These are phyloP conservation scores for Eutrema yunnanense DNA, from an alignment of 345 rosid genomes.

Conservation along the genomic window DNA sequence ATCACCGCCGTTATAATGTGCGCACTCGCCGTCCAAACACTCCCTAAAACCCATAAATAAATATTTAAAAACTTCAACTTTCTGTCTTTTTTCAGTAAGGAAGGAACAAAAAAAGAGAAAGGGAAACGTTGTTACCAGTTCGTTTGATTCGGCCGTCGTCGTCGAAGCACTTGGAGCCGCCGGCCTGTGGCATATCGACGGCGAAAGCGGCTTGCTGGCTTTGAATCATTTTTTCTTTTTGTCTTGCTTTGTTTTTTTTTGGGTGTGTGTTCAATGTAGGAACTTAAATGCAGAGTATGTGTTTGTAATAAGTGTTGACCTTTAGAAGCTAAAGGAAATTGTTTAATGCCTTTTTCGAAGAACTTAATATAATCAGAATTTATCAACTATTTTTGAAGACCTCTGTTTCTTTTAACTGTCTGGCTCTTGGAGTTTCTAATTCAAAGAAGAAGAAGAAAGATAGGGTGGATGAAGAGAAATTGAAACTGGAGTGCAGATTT, in stretches of 20 bases:
- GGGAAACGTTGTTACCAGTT: constrained; percentile 41
- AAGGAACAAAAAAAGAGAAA: not conserved
- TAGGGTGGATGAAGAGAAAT: constrained; percentile 11
- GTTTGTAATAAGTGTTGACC: no score
- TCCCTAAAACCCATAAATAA: constrained; percentile 12
- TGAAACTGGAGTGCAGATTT: constrained; percentile 2
- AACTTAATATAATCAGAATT: not conserved
- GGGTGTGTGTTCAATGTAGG: no score
- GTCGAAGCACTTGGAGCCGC: constrained; percentile 56
- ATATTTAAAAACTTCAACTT: not conserved
- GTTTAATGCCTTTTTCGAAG: not conserved
- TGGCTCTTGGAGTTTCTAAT: not conserved
- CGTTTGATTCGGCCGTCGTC: constrained; percentile 72
- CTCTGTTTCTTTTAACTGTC: not conserved
- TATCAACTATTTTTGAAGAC: not conserved
- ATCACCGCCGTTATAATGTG: constrained; percentile 59
- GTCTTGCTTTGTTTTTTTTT: not conserved
- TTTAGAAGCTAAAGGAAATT: not conserved
- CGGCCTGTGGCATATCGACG: constrained; percentile 32
- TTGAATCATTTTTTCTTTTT: constrained; percentile 11
- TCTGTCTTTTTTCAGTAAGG: not conserved
- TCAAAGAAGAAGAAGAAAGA: not conserved
- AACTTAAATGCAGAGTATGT: no score
- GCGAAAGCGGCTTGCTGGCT: constrained; percentile 27
- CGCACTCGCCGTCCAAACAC: constrained; percentile 45